A percentile compares a stretch with the other conserved stretches of the same genome.
Evolutionary conservation across 352 stramenopile genomes (phyloP).

Genomic region (Pseudoperonospora humuli): DNA sequence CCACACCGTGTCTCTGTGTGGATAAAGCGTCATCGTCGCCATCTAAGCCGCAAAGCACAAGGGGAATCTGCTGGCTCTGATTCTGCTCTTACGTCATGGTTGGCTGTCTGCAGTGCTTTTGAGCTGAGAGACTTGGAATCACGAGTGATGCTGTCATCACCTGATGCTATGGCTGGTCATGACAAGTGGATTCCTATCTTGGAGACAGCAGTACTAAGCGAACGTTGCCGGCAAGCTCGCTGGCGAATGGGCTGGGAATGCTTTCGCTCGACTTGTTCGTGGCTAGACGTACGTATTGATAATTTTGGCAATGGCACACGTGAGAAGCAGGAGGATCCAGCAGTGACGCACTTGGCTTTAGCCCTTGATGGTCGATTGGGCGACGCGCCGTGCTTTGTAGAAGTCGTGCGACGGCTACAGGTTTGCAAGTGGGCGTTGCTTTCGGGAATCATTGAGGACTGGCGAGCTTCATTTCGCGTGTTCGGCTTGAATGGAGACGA

Average conservation of each 20-base stretch:
- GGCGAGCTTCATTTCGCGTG: conserved; percentile 19
- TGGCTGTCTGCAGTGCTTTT: conserved; percentile 27
- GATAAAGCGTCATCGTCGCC: conserved; percentile 13
- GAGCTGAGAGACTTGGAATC: conserved; percentile 24
- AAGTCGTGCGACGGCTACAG: conserved; percentile 31
- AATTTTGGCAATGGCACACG: conserved; percentile 11
- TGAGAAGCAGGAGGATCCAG: conserved; percentile 9
- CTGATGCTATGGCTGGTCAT: not conserved
- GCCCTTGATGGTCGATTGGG: conserved; percentile 55
- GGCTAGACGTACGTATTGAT: conserved; percentile 38
- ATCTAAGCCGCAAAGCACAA: conserved; percentile 8
- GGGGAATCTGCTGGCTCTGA: not conserved
- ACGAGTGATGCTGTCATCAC: conserved; percentile 6
- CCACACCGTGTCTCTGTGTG: conserved; percentile 20
- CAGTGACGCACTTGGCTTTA: conserved; percentile 34
- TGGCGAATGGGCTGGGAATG: conserved; percentile 66
- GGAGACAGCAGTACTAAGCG: conserved; percentile 24
- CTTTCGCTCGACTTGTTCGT: conserved; percentile 49
- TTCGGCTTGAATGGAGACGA: conserved; percentile 4
- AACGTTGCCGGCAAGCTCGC: conserved; percentile 17
- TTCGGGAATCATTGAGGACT: conserved; percentile 37
- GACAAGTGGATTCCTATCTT: conserved; percentile 28
- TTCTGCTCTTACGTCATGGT: conserved; percentile 13
- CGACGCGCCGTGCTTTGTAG: conserved; percentile 22
- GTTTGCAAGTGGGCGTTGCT: conserved; percentile 19